Conservation (phyloP, 306 rosid species). For the Trifolium pratense region DNA sequence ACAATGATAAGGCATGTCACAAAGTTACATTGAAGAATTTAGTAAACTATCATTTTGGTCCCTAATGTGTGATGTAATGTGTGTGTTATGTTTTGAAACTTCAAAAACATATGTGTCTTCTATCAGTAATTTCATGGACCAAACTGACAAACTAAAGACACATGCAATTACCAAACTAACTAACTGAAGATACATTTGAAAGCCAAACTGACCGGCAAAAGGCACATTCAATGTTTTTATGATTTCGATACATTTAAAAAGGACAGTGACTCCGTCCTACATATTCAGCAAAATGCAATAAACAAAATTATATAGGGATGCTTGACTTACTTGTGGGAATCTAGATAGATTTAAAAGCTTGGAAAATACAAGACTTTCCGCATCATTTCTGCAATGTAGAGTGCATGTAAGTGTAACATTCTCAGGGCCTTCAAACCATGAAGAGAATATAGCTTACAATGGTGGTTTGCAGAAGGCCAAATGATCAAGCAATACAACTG, state of each 20-base stretch:
- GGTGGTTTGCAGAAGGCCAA: conserved; percentile 90
- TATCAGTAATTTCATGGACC: no score
- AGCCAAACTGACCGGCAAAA: no score
- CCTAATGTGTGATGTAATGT: neutral
- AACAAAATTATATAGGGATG: neutral
- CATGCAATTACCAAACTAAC: neutral
- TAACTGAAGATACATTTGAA: no score
- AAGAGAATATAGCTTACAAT: conserved; percentile 51
- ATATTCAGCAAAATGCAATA: conserved; percentile 8
- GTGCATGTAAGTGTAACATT: conserved; percentile 34
- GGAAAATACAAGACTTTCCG: conserved; percentile 65
- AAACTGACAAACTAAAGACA: neutral
- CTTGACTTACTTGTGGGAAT: conserved; percentile 71
- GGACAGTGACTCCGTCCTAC: neutral
- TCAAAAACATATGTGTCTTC: neutral
- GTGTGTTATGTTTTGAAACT: neutral
- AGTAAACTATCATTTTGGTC: no score
- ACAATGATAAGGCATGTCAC: neutral
- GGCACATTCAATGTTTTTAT: neutral
- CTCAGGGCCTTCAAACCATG: conserved; percentile 1
- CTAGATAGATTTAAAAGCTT: conserved; percentile 75
- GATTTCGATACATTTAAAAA: no score
- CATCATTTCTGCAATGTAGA: conserved; percentile 67
- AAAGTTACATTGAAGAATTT: neutral
- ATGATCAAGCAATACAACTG: conserved; percentile 81